Percentiles rank a stretch among this genome's conserved stretches.
Conservation (phyloP, 495 filamentous ascomycete genomes). For the Penicillium malachiteum region DNA sequence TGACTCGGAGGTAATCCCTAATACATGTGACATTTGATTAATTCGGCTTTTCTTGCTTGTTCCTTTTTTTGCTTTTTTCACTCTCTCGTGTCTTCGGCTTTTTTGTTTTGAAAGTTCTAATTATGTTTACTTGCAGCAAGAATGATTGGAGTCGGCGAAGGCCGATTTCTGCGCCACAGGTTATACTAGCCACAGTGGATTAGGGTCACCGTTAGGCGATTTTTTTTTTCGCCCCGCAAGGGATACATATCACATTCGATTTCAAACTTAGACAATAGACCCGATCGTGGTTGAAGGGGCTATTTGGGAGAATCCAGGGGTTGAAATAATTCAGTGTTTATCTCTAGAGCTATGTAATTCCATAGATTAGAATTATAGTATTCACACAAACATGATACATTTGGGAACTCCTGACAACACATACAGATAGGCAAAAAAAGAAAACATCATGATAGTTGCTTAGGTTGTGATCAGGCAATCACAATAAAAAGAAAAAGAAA, state of each 20-base stretch:
- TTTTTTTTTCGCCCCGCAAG: slow-evolving; percentile 4
- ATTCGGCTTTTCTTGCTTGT: no score
- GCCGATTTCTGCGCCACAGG: slow-evolving; percentile 3
- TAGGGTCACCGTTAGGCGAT: no score
- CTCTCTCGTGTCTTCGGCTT: no score
- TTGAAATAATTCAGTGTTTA: background rate
- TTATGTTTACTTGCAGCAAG: no score
- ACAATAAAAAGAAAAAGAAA: no score
- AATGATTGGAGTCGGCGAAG: slow-evolving; percentile 4
- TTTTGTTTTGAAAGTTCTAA: no score
- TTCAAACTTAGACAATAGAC: slow-evolving; percentile 3
- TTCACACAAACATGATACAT: no score
- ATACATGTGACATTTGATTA: background rate
- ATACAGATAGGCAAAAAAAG: background rate
- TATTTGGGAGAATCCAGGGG: slow-evolving; percentile 11
- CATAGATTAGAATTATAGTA: no score
- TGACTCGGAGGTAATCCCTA: slow-evolving; percentile 15
- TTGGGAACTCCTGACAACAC: background rate
- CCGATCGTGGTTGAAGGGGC: background rate
- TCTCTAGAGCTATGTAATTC: no score
- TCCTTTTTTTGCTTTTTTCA: no score
- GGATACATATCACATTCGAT: slow-evolving; percentile 10
- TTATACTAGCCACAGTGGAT: slow-evolving; percentile 3
- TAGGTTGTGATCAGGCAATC: no score
- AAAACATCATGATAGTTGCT: background rate